Evolutionary conservation across 208 protist genomes (phyloP).

Genomic region (Zelonia costaricensis): DNA sequence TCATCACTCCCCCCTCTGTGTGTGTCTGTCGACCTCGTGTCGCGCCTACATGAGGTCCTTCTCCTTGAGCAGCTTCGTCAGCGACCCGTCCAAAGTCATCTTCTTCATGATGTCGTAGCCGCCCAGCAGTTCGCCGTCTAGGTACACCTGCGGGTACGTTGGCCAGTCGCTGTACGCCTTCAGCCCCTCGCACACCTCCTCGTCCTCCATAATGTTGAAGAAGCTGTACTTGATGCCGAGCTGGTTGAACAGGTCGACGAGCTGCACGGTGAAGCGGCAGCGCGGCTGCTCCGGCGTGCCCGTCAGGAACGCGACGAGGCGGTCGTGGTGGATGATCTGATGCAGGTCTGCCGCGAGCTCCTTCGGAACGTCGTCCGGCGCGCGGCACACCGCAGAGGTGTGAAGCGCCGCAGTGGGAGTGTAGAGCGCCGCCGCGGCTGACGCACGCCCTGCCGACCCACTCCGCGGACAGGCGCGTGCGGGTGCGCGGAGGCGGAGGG

Average conservation of each 20-base stretch:
- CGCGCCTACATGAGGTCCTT: conserved; percentile 64
- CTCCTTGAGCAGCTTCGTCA: conserved; percentile 76
- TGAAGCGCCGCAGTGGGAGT: conserved; percentile 12
- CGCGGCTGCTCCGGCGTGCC: conserved; percentile 82
- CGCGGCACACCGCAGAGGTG: conserved; percentile 19
- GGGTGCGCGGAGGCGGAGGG: not conserved
- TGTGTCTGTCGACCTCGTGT: too few species aligned
- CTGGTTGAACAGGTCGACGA: conserved; percentile 82
- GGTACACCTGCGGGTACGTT: conserved; percentile 93
- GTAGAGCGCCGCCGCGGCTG: not conserved
- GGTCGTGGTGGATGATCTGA: conserved; percentile 69
- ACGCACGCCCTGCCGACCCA: not conserved
- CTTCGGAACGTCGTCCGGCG: conserved; percentile 47
- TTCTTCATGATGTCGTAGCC: conserved; percentile 88
- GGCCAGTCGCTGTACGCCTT: conserved; percentile 93
- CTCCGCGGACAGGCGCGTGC: too few species aligned
- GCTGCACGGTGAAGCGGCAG: conserved; percentile 89
- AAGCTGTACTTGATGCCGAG: conserved; percentile 77
- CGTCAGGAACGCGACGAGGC: conserved; percentile 91
- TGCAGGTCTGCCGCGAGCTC: conserved; percentile 68
- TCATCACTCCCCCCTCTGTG: too few species aligned
- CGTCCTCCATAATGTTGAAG: conserved; percentile 91
- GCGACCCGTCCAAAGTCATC: conserved; percentile 77
- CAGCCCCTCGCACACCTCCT: conserved; percentile 89
- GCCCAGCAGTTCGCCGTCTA: conserved; percentile 91